phyloP scores from a whole-genome alignment of 2,329 filamentous ascomycete species.

The Talaromyces pinophilus region DNA sequence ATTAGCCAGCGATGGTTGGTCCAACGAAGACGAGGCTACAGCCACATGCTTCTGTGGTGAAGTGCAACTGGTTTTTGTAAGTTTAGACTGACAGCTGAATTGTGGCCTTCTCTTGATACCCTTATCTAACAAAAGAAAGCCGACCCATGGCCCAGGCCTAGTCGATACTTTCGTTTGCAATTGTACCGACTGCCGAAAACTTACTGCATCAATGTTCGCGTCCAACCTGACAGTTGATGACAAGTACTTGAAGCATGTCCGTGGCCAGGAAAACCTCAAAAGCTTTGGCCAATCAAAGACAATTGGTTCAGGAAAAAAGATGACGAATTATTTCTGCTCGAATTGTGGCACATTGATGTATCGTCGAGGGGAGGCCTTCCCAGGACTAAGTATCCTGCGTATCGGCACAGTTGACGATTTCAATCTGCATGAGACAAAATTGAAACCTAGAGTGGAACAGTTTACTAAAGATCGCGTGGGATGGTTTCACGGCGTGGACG shows the following conservation, averaged over 20 bases:
- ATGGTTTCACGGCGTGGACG: slow-evolving; percentile 2
- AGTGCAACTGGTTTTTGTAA: slow-evolving; percentile 20
- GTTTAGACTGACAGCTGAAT: background rate
- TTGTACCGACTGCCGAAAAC: slow-evolving; percentile 63
- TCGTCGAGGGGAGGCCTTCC: slow-evolving; percentile 49
- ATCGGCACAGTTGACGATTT: slow-evolving; percentile 66
- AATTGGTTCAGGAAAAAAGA: slow-evolving; percentile 50
- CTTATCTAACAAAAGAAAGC: slow-evolving; percentile 1
- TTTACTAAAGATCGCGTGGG: slow-evolving; percentile 55
- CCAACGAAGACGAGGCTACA: slow-evolving; percentile 8
- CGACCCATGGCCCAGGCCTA: slow-evolving; percentile 30
- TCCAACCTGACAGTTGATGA: slow-evolving; percentile 58
- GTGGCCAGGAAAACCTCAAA: slow-evolving; percentile 55
- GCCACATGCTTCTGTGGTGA: slow-evolving; percentile 22
- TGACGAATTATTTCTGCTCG: slow-evolving; percentile 64
- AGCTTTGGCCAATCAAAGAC: slow-evolving; percentile 51
- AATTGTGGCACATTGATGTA: slow-evolving; percentile 65
- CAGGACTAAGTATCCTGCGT: slow-evolving; percentile 53
- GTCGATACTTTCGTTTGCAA: slow-evolving; percentile 59
- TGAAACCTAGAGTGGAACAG: slow-evolving; percentile 57
- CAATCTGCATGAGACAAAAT: slow-evolving; percentile 56
- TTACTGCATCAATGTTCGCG: slow-evolving; percentile 64
- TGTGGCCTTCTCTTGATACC: background rate
- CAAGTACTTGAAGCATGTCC: slow-evolving; percentile 50
- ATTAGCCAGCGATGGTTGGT: slow-evolving; percentile 3